Base-by-base conservation (phyloP, 2,329 filamentous ascomycete genomes). In the Verticillium nubilum region DNA sequence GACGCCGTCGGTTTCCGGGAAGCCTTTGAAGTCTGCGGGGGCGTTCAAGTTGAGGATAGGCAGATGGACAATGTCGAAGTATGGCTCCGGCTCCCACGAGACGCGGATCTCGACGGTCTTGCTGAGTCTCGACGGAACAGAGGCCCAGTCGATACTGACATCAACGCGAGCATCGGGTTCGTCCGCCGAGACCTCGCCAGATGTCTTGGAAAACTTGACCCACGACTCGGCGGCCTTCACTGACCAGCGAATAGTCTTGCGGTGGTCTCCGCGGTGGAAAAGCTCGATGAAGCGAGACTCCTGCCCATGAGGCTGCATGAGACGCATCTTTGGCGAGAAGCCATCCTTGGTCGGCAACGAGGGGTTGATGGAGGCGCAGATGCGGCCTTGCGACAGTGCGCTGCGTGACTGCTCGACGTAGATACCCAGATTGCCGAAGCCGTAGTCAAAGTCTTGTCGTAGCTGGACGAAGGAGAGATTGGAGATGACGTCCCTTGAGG, bases 341-440 rank as follows among this genome's bases (percentile, higher is more conserved):
- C 74, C 72, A 73, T 58, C 58, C 7, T 27, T 47, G 13, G 61
- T 65, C 5, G 63, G 63, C 57, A 62, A 37, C 4, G 62, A 77
- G 1, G 76, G 70, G 35, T 73, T 78, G 59, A 65, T 73, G 64
- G 86, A 81, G 68, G 77, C 83, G 17, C 69, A 72, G 67, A 84
- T 80, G 57, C 85, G 82, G 50, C 82, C 81, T 0, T 82, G 81
- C 2, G 83, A 75, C 2, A 78, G 79, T 2, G 80, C 81, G 62
- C 84, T 83, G 12, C 81, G 72, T 60, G 73, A 79, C 9, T 76
- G 78, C 67, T 85, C 80, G 9, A 82, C 75, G 2, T 76, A 73
- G 7, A 86, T 75, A 3, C 81, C 81, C 62, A 86, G 72, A 35
- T 81, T 77, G 0, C 83, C 83, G 9, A 64, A 60, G 0, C 53